Base-by-base conservation (phyloP, 1,139 yeast species). In the Candida albicans region DNA sequence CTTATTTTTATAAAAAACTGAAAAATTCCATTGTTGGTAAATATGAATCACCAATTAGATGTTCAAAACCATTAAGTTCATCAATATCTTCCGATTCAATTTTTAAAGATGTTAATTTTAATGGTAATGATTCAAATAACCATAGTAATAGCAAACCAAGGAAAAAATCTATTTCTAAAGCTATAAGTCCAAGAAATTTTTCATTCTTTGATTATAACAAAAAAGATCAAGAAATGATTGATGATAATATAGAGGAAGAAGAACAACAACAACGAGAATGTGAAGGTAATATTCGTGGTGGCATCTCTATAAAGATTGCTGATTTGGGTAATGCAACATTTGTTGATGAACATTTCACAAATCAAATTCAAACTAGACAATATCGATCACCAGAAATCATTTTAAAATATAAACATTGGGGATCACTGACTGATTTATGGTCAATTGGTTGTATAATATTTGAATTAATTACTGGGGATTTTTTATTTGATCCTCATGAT, bases 251-350 rank as follows among this genome's bases (percentile, higher is more conserved):
- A n/a, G n/a, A n/a, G n/a, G n/a, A n/a, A n/a, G n/a, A n/a, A n/a
- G n/a, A n/a, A n/a, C n/a, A n/a, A n/a, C n/a, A n/a, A n/a, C n/a
- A n/a, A n/a, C n/a, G n/a, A n/a, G n/a, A n/a, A n/a, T n/a, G n/a
- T n/a, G n/a, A n/a, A n/a, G n/a, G n/a, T n/a, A n/a, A n/a, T n/a
- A n/a, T n/a, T n/a, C n/a, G n/a, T 12, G 32, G 34, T 2, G 45
- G 44, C 13, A 49, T 53, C 1, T 45, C 48, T 5, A 59, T 70
- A 33, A 88, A 87, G 61, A 78, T 88, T 45, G 96, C 95, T 2
- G 96, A 88, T 59, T 72, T 88, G 44, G 96, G 96, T 18, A 88
- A 88, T 59, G 95, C 96, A 0, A 87, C 96, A 52, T 85, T 85
- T 78, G 70, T 77, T 8, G 70, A 79, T 55, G 75, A 74, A 37